These are phyloP conservation scores for Fusarium setosum DNA, from an alignment of 2,329 filamentous ascomycete genomes.

Conservation along the genomic window DNA sequence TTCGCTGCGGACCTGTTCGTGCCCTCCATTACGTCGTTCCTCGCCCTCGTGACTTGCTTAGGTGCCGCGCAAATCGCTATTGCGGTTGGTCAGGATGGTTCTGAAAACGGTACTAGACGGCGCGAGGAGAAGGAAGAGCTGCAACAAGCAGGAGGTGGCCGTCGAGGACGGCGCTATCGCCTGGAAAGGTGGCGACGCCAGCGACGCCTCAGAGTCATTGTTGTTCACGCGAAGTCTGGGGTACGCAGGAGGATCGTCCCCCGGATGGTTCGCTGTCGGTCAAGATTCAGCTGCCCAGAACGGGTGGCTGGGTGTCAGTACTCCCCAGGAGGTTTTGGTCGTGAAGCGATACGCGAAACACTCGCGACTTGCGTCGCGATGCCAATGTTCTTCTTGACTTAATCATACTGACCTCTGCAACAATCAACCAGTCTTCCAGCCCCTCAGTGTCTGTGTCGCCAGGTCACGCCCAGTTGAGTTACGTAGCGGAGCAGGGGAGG, in stretches of 20 bases:
- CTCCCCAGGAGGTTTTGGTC: neutral
- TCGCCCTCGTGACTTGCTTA: constrained; percentile 24
- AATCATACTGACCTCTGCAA: neutral
- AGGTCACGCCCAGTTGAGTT: neutral
- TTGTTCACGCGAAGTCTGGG: constrained; percentile 8
- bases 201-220: constrained; percentile 31
- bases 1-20: constrained; percentile 18
- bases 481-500: neutral
- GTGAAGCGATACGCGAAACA: neutral
- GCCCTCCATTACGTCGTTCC: constrained; percentile 29
- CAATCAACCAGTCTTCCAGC: neutral
- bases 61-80: constrained; percentile 1
- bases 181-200: constrained; percentile 21
- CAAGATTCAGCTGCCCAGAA: constrained; percentile 10
- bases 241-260: neutral
- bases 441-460: neutral
- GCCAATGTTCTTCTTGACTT: neutral
- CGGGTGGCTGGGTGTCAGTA: constrained; percentile 1
- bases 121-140: constrained; percentile 2
- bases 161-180: neutral
- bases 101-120: constrained; percentile 30
- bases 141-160: constrained; percentile 9
- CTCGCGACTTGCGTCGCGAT: neutral
- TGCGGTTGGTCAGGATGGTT: constrained; percentile 19
- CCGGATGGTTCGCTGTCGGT: neutral